A percentile compares a stretch with the other conserved stretches of the same genome.
phyloP scores from a whole-genome alignment of 2,329 filamentous ascomycete species.

The Phaeosphaeriaceae sp. region DNA sequence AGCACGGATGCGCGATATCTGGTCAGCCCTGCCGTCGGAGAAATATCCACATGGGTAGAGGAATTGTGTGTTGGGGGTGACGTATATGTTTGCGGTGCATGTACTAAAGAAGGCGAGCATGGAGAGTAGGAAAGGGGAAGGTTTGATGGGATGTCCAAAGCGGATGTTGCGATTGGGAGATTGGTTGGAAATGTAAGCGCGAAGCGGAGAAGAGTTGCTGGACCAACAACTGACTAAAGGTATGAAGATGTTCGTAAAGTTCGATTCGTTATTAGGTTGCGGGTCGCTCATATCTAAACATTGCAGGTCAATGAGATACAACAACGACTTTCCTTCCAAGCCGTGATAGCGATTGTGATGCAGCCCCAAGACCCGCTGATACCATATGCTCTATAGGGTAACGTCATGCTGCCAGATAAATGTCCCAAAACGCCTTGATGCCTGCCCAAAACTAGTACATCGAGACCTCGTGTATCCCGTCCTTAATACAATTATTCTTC shows the following conservation, averaged over 20 bases:
- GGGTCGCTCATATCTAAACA: neutral
- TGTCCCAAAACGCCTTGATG: conserved; percentile 18
- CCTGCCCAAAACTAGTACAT: conserved; percentile 2
- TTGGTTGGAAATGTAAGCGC: too few relatives aligned
- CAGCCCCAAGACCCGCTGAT: conserved; percentile 11
- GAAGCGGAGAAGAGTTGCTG: neutral
- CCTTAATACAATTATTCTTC: neutral
- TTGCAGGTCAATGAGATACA: neutral
- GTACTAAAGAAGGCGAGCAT: too few relatives aligned
- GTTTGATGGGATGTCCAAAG: too few relatives aligned
- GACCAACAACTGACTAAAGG: neutral
- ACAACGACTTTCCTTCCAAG: conserved; percentile 1
- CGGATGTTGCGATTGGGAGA: too few relatives aligned
- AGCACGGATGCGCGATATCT: neutral
- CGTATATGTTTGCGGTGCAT: neutral
- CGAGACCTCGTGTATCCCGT: neutral
- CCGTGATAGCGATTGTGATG: conserved; percentile 23
- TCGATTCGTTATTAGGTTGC: neutral
- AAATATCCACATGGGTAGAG: neutral
- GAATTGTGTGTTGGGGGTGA: neutral
- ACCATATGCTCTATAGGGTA: conserved; percentile 19
- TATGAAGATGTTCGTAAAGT: neutral
- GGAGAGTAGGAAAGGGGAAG: too few relatives aligned
- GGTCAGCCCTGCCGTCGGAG: neutral
- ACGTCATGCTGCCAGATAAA: conserved; percentile 17